These are phyloP conservation scores for Lachnum nothofagi DNA, from an alignment of 2,329 filamentous ascomycete genomes.

Conservation along the genomic window DNA sequence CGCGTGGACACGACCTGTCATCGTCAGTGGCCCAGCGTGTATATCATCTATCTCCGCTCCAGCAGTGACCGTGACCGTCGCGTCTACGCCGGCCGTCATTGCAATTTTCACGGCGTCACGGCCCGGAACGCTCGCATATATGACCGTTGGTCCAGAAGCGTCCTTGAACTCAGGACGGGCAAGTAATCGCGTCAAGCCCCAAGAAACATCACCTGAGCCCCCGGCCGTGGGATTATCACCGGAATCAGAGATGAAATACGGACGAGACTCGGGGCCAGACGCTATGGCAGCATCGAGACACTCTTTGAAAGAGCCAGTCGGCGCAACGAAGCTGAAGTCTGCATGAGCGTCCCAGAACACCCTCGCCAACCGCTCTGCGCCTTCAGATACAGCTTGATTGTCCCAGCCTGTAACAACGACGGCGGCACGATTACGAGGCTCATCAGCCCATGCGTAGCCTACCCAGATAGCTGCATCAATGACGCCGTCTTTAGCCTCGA, in stretches of 20 bases:
- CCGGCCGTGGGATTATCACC: constrained; percentile 53
- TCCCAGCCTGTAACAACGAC: constrained; percentile 50
- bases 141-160: constrained; percentile 37
- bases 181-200: constrained; percentile 44
- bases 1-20: constrained; percentile 46
- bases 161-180: constrained; percentile 41
- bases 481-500: constrained; percentile 39
- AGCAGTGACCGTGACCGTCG: constrained; percentile 45
- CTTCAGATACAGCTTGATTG: constrained; percentile 33
- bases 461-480: constrained; percentile 52
- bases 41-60: constrained; percentile 46
- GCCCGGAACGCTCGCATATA: constrained; percentile 50
- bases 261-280: constrained; percentile 33
- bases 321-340: constrained; percentile 49
- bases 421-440: constrained; percentile 46
- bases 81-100: constrained; percentile 42
- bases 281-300: constrained; percentile 44
- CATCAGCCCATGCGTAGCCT: constrained; percentile 53
- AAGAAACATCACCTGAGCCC: constrained; percentile 50
- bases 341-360: constrained; percentile 44
- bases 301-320: constrained; percentile 42
- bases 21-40: constrained; percentile 44
- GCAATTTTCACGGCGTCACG: constrained; percentile 40
- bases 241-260: constrained; percentile 52
- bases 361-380: constrained; percentile 42